Conservation (phyloP, 2,329 filamentous ascomycete genomes). For the Thelonectria blattea region DNA sequence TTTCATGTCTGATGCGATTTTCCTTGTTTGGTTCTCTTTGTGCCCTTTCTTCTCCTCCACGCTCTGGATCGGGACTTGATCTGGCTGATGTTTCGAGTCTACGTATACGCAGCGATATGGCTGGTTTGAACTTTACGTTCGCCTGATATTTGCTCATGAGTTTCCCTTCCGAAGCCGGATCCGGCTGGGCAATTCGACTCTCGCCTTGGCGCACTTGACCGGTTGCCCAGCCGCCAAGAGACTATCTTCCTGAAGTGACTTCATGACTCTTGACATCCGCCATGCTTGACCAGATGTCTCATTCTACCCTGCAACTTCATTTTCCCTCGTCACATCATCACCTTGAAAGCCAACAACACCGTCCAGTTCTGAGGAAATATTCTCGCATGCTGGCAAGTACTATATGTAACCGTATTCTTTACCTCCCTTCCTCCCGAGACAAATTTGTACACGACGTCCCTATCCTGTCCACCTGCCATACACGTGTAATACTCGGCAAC, state of each 20-base stretch:
- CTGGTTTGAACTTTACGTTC: not conserved
- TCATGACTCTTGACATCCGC: not conserved
- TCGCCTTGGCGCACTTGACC: not conserved
- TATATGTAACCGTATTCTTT: not conserved
- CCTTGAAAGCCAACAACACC: not conserved
- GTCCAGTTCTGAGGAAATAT: not conserved
- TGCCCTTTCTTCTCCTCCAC: not conserved
- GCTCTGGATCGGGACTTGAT: not conserved
- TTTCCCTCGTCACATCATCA: not conserved
- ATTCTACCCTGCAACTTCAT: slow-evolving; percentile 1
- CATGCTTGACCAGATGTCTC: too few relatives aligned
- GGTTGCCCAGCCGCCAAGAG: not conserved
- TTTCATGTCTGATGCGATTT: not conserved
- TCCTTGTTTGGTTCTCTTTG: not conserved
- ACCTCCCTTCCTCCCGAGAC: not conserved
- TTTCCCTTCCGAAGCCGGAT: not conserved
- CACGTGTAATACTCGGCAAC: slow-evolving; percentile 4
- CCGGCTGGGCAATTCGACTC: not conserved
- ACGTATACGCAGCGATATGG: not conserved
- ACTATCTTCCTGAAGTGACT: not conserved
- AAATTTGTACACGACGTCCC: slow-evolving; percentile 11
- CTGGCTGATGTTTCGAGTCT: not conserved
- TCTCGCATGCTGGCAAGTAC: slow-evolving; percentile 15
- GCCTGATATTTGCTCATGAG: not conserved
- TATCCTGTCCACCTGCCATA: slow-evolving; percentile 7